Evolutionary conservation across 108 stramenopile species (phyloP), one percentile per base, ranked within the genome.

Genomic region (Aurantiochytrium sp.): DNA sequence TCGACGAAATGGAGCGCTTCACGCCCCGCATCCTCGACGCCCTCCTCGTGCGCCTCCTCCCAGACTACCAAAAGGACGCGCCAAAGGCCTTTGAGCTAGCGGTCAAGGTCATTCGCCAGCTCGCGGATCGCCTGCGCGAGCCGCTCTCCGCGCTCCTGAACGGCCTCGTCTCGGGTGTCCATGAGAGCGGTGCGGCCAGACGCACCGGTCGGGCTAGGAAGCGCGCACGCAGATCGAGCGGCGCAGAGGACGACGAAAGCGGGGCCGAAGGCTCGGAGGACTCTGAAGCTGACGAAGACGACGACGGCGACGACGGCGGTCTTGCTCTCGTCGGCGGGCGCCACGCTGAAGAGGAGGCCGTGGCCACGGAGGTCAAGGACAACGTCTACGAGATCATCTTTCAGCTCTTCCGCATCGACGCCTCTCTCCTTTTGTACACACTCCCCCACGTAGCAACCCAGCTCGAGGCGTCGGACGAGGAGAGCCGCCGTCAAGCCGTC

Each of bases 341-440:
- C 32, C 6, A 81, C n/a, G 45, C 21, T 24, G 42, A 81, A 81
- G 73, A 81, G 31, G 30, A 68, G 73, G 3, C 39, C n/a, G 45
- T 27, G 39, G 73, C 45, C 42, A 81, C 73, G 12, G 73, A 81
- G 39, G 19, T 81, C 45, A 81, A 81, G 30, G 73, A 81, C 30
- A 41, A 81, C 24, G 42, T 81, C 42, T 81, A 39, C 73, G 73
- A 81, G 73, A 81, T 81, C 73, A 81, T 81, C 42, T 81, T 81
- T 24, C 73, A 81, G 45, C 73, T 81, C 42, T 81, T 81, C 24
- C 39, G 45, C 6, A 48, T 81, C 45, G 73, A 81, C 73, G 24
- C 73, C n/a, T 81, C 39, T 6, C 73, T 81, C 42, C 73, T 81
- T 48, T 48, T 81, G 42, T 48, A 81, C 73, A 48, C 45, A 17